These are phyloP conservation scores for Wickerhamiella slavikovae DNA, from an alignment of 805 yeast species.

Conservation along the genomic window DNA sequence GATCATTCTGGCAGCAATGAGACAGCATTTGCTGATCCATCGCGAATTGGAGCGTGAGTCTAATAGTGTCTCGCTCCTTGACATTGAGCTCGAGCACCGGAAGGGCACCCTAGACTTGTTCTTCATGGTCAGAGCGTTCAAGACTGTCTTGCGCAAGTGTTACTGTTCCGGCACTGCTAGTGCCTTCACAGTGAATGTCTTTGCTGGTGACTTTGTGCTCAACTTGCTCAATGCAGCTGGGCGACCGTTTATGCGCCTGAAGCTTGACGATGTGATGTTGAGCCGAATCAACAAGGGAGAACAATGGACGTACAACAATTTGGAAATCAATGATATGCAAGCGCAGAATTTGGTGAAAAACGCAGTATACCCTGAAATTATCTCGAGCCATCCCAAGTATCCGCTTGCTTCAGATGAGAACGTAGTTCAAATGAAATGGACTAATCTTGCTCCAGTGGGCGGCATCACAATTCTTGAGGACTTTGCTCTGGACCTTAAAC, in stretches of 20 bases:
- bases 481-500: constrained; percentile 39
- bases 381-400: constrained; percentile 27
- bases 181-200: constrained; percentile 27
- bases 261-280: constrained; percentile 39
- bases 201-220: constrained; percentile 49
- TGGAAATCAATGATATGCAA: constrained; percentile 41
- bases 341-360: constrained; percentile 41
- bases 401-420: constrained; percentile 14
- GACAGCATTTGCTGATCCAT: background rate
- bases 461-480: constrained; percentile 67
- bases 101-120: constrained; percentile 14
- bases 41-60: background rate
- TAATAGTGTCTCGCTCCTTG: constrained; percentile 8
- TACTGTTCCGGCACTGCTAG: constrained; percentile 16
- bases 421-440: constrained; percentile 37
- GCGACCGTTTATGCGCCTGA: constrained; percentile 48
- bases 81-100: constrained; percentile 15
- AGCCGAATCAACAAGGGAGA: constrained; percentile 40
- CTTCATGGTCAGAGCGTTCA: constrained; percentile 19
- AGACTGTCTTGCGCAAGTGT: constrained; percentile 14
- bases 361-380: constrained; percentile 47
- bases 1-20: constrained; percentile 22
- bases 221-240: constrained; percentile 44
- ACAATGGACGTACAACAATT: constrained; percentile 43
- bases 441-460: constrained; percentile 69